phyloP scores from a whole-genome alignment of 192 early-diverging fungal species.

The Coemansia sp. region DNA sequence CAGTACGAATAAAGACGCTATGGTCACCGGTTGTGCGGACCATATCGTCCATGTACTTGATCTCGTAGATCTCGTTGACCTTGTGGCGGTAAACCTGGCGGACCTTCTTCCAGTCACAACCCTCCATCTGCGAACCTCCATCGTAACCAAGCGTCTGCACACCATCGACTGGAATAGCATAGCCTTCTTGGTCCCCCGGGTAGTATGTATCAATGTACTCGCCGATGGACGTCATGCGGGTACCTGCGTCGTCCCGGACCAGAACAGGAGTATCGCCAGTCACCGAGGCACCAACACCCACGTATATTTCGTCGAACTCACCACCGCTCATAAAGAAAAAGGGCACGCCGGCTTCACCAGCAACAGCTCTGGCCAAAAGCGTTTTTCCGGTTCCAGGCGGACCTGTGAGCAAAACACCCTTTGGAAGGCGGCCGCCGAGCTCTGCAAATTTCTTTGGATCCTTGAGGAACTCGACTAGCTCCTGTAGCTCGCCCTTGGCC shows the following conservation, averaged over 20 bases:
- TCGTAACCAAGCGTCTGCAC: slow-evolving; percentile 45
- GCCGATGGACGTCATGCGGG: slow-evolving; percentile 34
- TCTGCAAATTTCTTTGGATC: slow-evolving; percentile 88
- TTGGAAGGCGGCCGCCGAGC: slow-evolving; percentile 92
- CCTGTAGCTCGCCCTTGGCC: slow-evolving; percentile 95
- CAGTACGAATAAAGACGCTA: slow-evolving; percentile 45
- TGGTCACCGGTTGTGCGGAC: slow-evolving; percentile 51
- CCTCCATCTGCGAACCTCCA: slow-evolving; percentile 15
- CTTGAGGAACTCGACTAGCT: slow-evolving; percentile 93
- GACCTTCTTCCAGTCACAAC: slow-evolving; percentile 41
- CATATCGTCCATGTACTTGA: slow-evolving; percentile 36
- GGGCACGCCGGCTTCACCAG: slow-evolving; percentile 95
- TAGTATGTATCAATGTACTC: slow-evolving; percentile 41
- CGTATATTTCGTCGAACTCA: slow-evolving; percentile 99
- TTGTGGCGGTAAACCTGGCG: slow-evolving; percentile 49
- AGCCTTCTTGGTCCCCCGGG: slow-evolving; percentile 24
- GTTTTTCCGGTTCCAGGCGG: slow-evolving; percentile 99
- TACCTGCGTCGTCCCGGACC: slow-evolving; percentile 21
- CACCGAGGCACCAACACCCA: slow-evolving; percentile 85
- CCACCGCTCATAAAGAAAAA: slow-evolving; percentile 99
- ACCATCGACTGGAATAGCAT: slow-evolving; percentile 35
- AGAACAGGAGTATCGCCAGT: slow-evolving; percentile 50
- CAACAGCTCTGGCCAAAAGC: slow-evolving; percentile 91
- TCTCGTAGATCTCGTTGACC: slow-evolving; percentile 45
- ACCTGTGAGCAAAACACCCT: slow-evolving; percentile 83